A percentile compares a stretch with the other conserved stretches of the same genome.
Evolutionary conservation across 2,329 filamentous ascomycete genomes (phyloP).

Genomic region (Hysterium pulicare): DNA sequence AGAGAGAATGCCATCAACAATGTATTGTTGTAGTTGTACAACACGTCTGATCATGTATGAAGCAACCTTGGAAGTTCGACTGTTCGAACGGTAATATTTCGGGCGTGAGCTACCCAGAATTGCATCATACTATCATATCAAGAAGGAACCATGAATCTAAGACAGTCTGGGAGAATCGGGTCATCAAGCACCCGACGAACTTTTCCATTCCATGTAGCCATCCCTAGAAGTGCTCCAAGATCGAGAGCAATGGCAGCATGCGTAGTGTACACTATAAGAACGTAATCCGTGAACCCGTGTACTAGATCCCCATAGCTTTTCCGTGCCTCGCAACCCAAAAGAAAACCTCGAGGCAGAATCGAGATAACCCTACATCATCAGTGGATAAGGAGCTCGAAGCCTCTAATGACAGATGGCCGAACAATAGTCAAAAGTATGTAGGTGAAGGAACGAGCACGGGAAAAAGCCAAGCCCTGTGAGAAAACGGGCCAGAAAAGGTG

Average conservation of each 20-base stretch:
- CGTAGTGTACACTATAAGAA: not conserved
- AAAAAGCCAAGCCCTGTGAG: not conserved
- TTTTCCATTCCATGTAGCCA: not conserved
- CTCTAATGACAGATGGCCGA: not conserved
- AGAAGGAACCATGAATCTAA: no score
- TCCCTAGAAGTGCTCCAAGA: not conserved
- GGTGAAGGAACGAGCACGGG: not conserved
- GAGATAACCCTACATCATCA: not conserved
- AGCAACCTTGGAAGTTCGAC: no score
- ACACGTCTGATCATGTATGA: no score
- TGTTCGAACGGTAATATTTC: no score
- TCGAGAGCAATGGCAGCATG: not conserved
- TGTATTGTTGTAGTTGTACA: no score
- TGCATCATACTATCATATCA: no score
- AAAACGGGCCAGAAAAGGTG: constrained; percentile 2
- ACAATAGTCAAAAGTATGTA: not conserved
- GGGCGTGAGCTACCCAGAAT: no score
- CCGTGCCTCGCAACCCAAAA: not conserved
- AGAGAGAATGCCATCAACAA: no score
- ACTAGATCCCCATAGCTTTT: not conserved
- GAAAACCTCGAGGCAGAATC: not conserved
- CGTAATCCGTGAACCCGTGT: not conserved
- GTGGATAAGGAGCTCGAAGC: not conserved
- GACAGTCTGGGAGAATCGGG: no score
- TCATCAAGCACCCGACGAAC: not conserved